A percentile compares a stretch with the other conserved stretches of the same genome.
Evolutionary conservation across 78 protist genomes (phyloP).

Genomic region (slime mould (Dictyostelium discoideum)): DNA sequence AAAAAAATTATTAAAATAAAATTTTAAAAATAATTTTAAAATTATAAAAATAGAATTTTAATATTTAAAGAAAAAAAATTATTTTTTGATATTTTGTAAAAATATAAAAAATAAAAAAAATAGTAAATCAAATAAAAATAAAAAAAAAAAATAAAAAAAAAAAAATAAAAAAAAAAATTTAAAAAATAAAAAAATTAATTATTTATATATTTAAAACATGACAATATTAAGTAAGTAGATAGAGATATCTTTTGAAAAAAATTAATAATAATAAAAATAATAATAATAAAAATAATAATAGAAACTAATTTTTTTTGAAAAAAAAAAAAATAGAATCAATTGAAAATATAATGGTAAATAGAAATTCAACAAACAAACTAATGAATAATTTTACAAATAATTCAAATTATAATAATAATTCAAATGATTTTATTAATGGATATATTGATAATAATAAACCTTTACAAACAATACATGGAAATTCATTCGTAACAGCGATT

Average conservation of each 20-base stretch:
- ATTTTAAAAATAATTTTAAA: neutral
- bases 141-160: neutral
- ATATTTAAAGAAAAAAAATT: neutral
- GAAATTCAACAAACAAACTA: neutral
- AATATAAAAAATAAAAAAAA: neutral
- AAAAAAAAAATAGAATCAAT: neutral
- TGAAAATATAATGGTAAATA: neutral
- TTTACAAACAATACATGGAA: neutral
- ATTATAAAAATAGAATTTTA: neutral
- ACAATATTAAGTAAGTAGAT: conserved; percentile 10
- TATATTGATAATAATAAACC: neutral
- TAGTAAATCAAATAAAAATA: neutral
- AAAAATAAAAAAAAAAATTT: neutral
- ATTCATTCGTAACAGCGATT: neutral
- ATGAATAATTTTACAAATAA: neutral
- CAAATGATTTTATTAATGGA: neutral
- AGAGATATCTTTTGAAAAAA: neutral
- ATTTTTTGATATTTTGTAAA: neutral
- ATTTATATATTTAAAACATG: neutral
- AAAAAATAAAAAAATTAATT: too few species aligned
- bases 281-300: neutral
- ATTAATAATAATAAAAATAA: too few species aligned
- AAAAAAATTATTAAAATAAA: neutral
- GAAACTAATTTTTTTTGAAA: neutral
- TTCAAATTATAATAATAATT: neutral